Evolutionary conservation across 176 grass and related monocot genomes (phyloP).

Genomic region (Musa acuminata): DNA sequence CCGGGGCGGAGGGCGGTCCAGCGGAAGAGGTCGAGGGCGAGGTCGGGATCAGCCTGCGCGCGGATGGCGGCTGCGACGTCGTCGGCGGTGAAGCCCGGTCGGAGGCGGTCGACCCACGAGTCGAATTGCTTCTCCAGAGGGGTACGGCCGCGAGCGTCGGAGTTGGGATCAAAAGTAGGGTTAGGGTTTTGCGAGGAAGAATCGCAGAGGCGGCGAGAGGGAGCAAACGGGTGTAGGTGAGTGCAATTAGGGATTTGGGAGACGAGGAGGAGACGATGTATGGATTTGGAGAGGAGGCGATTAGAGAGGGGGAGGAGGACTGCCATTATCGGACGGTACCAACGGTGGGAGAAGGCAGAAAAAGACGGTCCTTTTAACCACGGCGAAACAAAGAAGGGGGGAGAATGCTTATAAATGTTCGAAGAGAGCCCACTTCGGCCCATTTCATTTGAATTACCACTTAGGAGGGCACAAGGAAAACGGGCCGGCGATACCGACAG

Average conservation of each 20-base stretch:
- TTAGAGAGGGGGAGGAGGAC: background rate
- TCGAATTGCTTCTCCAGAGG: constrained; percentile 75
- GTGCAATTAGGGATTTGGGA: constrained; percentile 1
- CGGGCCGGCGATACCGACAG: no score
- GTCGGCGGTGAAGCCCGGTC: constrained; percentile 51
- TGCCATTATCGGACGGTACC: background rate
- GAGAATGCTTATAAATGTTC: no score
- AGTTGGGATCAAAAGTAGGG: background rate
- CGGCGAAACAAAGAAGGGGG: no score
- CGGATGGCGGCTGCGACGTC: constrained; percentile 53
- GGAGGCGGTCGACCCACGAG: constrained; percentile 69
- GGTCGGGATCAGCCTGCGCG: constrained; percentile 51
- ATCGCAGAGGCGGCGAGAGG: constrained; percentile 15
- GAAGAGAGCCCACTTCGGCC: no score
- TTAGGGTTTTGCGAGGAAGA: constrained; percentile 1
- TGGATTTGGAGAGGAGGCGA: background rate
- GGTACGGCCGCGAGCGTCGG: constrained; percentile 23
- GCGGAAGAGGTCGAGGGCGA: constrained; percentile 83
- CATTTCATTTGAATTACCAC: no score
- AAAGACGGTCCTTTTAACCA: no score
- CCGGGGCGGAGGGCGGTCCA: constrained; percentile 69
- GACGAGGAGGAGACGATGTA: constrained; percentile 11
- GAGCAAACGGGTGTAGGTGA: background rate
- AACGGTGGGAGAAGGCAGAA: background rate
- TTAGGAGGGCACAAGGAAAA: no score